Percentiles rank a stretch among this genome's conserved stretches.
Evolutionary conservation across 192 early-diverging fungal species (phyloP).

Genomic region (Anaeromyces robustus): DNA sequence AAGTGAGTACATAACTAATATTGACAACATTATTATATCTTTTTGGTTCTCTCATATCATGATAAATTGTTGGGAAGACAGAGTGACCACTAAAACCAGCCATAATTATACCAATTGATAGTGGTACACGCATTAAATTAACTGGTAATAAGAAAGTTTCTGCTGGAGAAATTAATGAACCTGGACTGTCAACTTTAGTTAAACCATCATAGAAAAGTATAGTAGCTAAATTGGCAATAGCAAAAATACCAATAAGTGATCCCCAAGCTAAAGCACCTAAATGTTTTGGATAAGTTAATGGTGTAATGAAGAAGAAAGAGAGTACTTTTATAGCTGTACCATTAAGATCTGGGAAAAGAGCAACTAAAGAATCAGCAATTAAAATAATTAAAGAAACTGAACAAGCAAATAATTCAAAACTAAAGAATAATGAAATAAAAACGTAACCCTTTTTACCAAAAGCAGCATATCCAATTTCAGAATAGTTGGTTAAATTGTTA

Average conservation of each 20-base stretch:
- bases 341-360: constrained; percentile 12
- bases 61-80: constrained; percentile 49
- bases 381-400: constrained; percentile 27
- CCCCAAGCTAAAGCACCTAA: constrained; percentile 32
- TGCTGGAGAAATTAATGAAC: constrained; percentile 33
- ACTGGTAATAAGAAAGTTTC: constrained; percentile 30
- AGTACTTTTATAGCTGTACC: constrained; percentile 25
- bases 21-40: constrained; percentile 33
- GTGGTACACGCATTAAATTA: constrained; percentile 18
- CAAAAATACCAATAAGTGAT: constrained; percentile 37
- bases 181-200: constrained; percentile 22
- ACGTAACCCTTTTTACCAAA: constrained; percentile 19
- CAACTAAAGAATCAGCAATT: constrained; percentile 16
- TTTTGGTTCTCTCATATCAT: constrained; percentile 38
- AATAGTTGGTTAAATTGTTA: constrained; percentile 5
- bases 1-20: constrained; percentile 28
- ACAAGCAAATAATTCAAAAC: constrained; percentile 27
- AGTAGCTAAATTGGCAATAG: constrained; percentile 23
- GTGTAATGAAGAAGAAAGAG: constrained; percentile 25
- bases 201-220: constrained; percentile 44
- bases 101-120: constrained; percentile 37
- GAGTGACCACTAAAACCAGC: constrained; percentile 46
- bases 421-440: constrained; percentile 20
- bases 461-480: constrained; percentile 24
- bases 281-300: constrained; percentile 27